These are phyloP conservation scores for Aspergillus sp. DNA, from an alignment of 2,329 filamentous ascomycete genomes.

Conservation along the genomic window DNA sequence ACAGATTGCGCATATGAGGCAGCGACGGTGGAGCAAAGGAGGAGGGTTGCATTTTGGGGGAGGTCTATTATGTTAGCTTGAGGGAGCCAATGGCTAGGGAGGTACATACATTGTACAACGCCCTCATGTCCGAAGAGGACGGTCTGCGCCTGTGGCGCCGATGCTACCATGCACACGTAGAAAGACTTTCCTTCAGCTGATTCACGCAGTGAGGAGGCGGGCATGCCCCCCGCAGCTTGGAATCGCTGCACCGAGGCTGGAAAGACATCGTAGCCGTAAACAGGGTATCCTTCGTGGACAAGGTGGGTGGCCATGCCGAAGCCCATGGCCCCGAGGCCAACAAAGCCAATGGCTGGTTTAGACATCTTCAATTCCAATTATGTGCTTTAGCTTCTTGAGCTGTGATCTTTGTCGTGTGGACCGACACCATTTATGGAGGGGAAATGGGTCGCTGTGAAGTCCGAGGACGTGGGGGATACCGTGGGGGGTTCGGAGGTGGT, in stretches of 20 bases:
- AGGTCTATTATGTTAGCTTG: slow-evolving; percentile 36
- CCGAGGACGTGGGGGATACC: not conserved
- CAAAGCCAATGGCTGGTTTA: slow-evolving; percentile 63
- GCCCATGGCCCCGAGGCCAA: slow-evolving; percentile 79
- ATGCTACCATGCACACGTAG: slow-evolving; percentile 76
- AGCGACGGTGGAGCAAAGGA: slow-evolving; percentile 71
- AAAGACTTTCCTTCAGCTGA: slow-evolving; percentile 62
- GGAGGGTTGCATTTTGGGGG: slow-evolving; percentile 60
- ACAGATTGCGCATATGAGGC: slow-evolving; percentile 66
- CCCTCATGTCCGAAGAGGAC: slow-evolving; percentile 65
- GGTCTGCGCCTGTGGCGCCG: slow-evolving; percentile 66
- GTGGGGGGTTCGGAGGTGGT: slow-evolving; percentile 10
- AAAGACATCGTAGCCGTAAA: slow-evolving; percentile 73
- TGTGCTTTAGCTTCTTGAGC: too few relatives aligned
- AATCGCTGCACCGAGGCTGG: slow-evolving; percentile 67
- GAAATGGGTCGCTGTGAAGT: not conserved
- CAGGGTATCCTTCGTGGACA: slow-evolving; percentile 65
- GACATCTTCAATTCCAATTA: slow-evolving; percentile 31
- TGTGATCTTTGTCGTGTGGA: not conserved
- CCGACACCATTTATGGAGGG: not conserved
- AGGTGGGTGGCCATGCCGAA: slow-evolving; percentile 79
- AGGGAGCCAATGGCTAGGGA: not conserved
- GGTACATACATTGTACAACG: slow-evolving; percentile 40
- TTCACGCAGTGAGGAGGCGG: slow-evolving; percentile 61
- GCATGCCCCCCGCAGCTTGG: slow-evolving; percentile 61